Conservation (phyloP, 2,329 filamentous ascomycete species). For the Coniella lustricola region DNA sequence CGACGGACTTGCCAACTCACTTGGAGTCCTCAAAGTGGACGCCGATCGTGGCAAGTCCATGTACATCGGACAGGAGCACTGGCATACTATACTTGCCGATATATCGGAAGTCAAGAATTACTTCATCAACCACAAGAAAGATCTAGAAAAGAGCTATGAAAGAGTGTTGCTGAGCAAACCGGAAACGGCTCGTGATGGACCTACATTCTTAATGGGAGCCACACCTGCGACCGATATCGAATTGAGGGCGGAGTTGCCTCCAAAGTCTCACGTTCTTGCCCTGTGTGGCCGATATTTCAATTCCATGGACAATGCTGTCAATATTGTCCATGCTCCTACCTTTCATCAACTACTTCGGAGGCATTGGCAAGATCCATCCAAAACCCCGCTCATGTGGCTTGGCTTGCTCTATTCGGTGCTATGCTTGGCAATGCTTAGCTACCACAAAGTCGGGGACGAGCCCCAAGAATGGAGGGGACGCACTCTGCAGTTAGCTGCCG, state of each 20-base stretch:
- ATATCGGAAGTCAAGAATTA: constrained; percentile 93
- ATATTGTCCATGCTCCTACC: constrained; percentile 74
- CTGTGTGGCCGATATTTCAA: constrained; percentile 89
- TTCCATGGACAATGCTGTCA: constrained; percentile 63
- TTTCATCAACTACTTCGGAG: constrained; percentile 66
- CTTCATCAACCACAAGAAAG: constrained; percentile 79
- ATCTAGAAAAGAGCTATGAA: constrained; percentile 74
- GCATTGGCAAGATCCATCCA: constrained; percentile 66
- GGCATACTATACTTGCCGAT: constrained; percentile 71
- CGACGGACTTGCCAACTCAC: constrained; percentile 60
- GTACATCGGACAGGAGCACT: constrained; percentile 78
- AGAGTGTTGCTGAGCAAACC: constrained; percentile 66
- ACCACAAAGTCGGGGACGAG: constrained; percentile 72
- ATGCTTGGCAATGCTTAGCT: constrained; percentile 71
- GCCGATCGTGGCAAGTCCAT: constrained; percentile 68
- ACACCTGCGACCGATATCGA: constrained; percentile 67
- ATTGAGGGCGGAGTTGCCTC: constrained; percentile 70
- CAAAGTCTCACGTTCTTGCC: constrained; percentile 75
- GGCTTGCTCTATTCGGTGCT: constrained; percentile 71
- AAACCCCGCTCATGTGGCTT: constrained; percentile 70
- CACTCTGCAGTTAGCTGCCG: constrained; percentile 49
- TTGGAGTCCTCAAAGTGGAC: constrained; percentile 79
- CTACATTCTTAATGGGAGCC: constrained; percentile 72
- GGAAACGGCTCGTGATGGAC: constrained; percentile 52
- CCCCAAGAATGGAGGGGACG: constrained; percentile 70